Evolutionary conservation across 2,329 filamentous ascomycete genomes (phyloP).

Genomic region (Aspergillus jensenii): DNA sequence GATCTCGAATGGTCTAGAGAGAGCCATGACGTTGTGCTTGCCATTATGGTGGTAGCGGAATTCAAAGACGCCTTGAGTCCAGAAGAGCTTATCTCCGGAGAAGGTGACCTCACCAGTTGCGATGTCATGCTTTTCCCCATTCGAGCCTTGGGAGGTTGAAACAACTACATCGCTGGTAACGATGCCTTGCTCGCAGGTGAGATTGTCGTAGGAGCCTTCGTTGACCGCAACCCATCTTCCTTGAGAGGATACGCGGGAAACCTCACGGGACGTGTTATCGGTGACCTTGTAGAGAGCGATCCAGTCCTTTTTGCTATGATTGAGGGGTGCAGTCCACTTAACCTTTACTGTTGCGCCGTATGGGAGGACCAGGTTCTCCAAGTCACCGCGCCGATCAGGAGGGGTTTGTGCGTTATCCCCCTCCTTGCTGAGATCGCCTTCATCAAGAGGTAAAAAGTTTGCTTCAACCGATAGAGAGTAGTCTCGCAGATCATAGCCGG

Average conservation of each 20-base stretch:
- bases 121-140: slow-evolving; percentile 56
- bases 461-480: slow-evolving; percentile 77
- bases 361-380: slow-evolving; percentile 76
- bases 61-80: slow-evolving; percentile 94
- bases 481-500: slow-evolving; percentile 73
- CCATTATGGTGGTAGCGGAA: slow-evolving; percentile 96
- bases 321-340: slow-evolving; percentile 82
- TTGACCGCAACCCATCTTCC: slow-evolving; percentile 88
- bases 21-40: slow-evolving; percentile 88
- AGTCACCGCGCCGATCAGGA: slow-evolving; percentile 58
- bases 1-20: slow-evolving; percentile 91
- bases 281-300: slow-evolving; percentile 94
- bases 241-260: slow-evolving; percentile 79
- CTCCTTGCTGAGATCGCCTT: slow-evolving; percentile 69
- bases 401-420: slow-evolving; percentile 68
- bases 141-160: slow-evolving; percentile 42
- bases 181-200: slow-evolving; percentile 74
- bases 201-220: slow-evolving; percentile 71
- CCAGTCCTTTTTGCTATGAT: slow-evolving; percentile 92
- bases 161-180: slow-evolving; percentile 65
- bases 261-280: slow-evolving; percentile 82
- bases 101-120: slow-evolving; percentile 83
- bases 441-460: slow-evolving; percentile 54
- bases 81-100: slow-evolving; percentile 91
- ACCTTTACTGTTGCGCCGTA: slow-evolving; percentile 90